Evolutionary conservation across 371 early-diverging fungal species (phyloP).

Genomic region (Globomyces sp.): DNA sequence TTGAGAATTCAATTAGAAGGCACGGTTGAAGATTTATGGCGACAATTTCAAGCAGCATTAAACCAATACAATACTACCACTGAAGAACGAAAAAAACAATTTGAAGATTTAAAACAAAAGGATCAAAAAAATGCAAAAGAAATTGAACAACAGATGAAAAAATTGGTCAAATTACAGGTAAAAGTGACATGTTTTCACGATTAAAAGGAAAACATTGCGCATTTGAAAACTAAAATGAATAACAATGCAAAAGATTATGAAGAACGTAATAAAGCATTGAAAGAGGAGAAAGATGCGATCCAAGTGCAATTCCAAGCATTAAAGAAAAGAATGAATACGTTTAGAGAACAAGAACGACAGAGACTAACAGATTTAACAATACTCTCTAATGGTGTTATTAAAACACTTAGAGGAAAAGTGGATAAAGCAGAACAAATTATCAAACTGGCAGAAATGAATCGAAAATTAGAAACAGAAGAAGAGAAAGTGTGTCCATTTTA

Average conservation of each 20-base stretch:
- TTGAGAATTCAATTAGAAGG: conserved; percentile 57
- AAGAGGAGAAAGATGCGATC: conserved; percentile 49
- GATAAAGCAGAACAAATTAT: conserved; percentile 55
- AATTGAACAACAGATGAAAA: conserved; percentile 56
- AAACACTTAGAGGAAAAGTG: conserved; percentile 43
- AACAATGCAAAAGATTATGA: conserved; percentile 45
- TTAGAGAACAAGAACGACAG: conserved; percentile 46
- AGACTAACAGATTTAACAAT: conserved; percentile 47
- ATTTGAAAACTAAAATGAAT: conserved; percentile 41
- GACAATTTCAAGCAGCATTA: conserved; percentile 53
- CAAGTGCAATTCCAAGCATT: conserved; percentile 51
- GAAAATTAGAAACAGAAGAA: conserved; percentile 53
- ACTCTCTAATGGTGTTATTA: conserved; percentile 39
- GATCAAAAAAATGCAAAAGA: conserved; percentile 51
- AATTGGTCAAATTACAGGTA: conserved; percentile 51
- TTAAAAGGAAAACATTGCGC: conserved; percentile 45
- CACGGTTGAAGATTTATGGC: conserved; percentile 56
- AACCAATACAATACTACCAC: conserved; percentile 54
- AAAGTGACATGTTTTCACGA: not conserved
- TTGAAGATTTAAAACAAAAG: conserved; percentile 54
- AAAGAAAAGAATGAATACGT: conserved; percentile 50
- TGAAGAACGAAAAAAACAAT: conserved; percentile 54
- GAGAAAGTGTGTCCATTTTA: conserved; percentile 50
- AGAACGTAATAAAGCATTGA: conserved; percentile 37
- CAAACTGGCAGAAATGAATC: conserved; percentile 57